These are phyloP conservation scores for Malus hybrid DNA, from an alignment of 331 rosid genomes.

Conservation along the genomic window DNA sequence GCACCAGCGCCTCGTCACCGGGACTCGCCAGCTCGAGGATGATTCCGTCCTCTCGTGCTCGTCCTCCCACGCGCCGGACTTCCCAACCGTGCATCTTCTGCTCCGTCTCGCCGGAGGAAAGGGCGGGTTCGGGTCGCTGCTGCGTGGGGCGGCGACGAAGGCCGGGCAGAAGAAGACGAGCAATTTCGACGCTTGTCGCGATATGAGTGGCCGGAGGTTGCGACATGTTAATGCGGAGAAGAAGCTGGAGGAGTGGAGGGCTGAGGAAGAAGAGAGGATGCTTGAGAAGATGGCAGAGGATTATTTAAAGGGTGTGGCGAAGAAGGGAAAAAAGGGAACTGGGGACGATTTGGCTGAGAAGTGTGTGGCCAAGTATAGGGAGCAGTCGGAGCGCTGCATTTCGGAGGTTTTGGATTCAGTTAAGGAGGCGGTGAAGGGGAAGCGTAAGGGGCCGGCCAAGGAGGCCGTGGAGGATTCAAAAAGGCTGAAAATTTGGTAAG, in stretches of 20 bases:
- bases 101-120: conserved; percentile 77
- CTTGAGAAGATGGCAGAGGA: conserved; percentile 72
- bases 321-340: conserved; percentile 77
- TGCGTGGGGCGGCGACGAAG: conserved; percentile 89
- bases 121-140: conserved; percentile 91
- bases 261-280: conserved; percentile 59
- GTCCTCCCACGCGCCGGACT: conserved; percentile 16
- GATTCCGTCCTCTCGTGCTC: conserved; percentile 37
- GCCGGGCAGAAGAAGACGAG: conserved; percentile 96
- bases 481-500: conserved; percentile 79
- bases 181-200: conserved; percentile 90
- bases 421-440: conserved; percentile 52
- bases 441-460: conserved; percentile 39
- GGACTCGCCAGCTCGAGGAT: conserved; percentile 38
- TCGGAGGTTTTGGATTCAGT: conserved; percentile 73
- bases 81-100: conserved; percentile 64
- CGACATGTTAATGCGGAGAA: conserved; percentile 96
- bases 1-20: conserved; percentile 45
- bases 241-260: conserved; percentile 89
- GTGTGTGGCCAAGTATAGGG: conserved; percentile 75
- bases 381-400: conserved; percentile 66
- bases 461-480: conserved; percentile 30
- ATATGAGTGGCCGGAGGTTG: conserved; percentile 91
- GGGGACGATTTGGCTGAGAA: conserved; percentile 68
- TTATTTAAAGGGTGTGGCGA: conserved; percentile 61